phyloP scores from a whole-genome alignment of 768 basidiomycete species.

The Tubosaeta sp. region DNA sequence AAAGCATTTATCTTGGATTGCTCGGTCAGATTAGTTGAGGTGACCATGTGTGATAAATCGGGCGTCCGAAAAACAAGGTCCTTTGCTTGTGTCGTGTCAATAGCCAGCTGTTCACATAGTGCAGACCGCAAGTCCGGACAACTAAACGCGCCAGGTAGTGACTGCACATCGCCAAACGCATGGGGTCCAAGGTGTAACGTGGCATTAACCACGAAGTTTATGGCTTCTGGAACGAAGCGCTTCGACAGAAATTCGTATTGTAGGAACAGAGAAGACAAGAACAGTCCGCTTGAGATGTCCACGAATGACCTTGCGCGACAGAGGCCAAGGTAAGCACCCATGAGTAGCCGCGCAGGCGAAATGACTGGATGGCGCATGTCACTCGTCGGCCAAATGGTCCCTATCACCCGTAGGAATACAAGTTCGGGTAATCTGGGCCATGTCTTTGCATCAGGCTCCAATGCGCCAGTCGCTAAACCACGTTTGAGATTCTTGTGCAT shows the following conservation, averaged over 20 bases:
- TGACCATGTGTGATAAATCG: conserved; percentile 40
- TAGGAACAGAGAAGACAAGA: conserved; percentile 79
- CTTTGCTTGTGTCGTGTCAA: conserved; percentile 38
- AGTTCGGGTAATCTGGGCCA: conserved; percentile 89
- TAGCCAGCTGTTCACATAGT: conserved; percentile 36
- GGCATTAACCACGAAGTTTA: conserved; percentile 74
- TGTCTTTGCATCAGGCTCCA: conserved; percentile 61
- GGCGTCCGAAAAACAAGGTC: conserved; percentile 40
- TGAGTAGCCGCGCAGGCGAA: conserved; percentile 80
- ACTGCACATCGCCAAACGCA: conserved; percentile 37
- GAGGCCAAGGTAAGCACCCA: conserved; percentile 88
- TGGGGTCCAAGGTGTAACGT: conserved; percentile 74
- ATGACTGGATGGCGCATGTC: conserved; percentile 90
- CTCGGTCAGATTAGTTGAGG: conserved; percentile 36
- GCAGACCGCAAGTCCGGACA: conserved; percentile 64
- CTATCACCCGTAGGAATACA: conserved; percentile 72
- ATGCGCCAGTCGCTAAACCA: conserved; percentile 69
- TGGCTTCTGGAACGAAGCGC: conserved; percentile 82
- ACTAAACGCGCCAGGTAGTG: conserved; percentile 68
- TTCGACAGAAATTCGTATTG: conserved; percentile 86
- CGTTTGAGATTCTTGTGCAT: conserved; percentile 94
- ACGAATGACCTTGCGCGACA: conserved; percentile 67
- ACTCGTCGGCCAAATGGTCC: conserved; percentile 87
- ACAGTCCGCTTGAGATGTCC: conserved; percentile 83
- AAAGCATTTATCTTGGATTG: conserved; percentile 76